phyloP scores from a whole-genome alignment of 495 filamentous ascomycete genomes.

The Aspergillus taichungensis region DNA sequence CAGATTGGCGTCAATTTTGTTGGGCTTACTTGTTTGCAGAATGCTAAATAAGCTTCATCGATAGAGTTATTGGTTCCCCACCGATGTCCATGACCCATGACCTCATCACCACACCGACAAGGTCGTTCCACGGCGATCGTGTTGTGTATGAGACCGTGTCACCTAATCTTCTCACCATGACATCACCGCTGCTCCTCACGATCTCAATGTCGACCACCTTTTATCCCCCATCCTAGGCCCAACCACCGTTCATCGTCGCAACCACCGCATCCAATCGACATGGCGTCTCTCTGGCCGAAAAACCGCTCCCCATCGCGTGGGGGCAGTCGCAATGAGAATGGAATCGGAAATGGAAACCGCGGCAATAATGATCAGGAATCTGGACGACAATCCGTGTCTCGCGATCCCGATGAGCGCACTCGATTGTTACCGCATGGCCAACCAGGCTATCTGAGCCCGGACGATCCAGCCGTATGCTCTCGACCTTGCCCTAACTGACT shows the following conservation, averaged over 20 bases:
- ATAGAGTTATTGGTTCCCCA: too few species aligned
- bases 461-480: slow-evolving; percentile 76
- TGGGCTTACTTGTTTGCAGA: too few species aligned
- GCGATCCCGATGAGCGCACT: slow-evolving; percentile 60
- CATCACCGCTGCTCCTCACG: neutral
- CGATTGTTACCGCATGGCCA: slow-evolving; percentile 55
- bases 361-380: too few species aligned
- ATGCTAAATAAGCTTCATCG: too few species aligned
- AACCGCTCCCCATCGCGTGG: too few species aligned
- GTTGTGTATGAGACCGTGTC: neutral
- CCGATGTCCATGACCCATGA: neutral
- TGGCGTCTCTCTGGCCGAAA: too few species aligned
- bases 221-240: neutral
- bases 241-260: too few species aligned
- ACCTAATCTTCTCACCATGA: neutral
- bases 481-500: neutral
- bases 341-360: neutral
- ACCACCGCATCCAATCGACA: too few species aligned
- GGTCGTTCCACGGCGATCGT: neutral
- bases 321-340: neutral
- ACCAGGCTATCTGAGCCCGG: slow-evolving; percentile 69
- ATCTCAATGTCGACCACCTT: neutral
- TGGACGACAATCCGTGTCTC: slow-evolving; percentile 4
- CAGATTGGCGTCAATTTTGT: too few species aligned
- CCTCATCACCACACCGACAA: neutral